Base-by-base conservation (phyloP, 1,284 basidiomycete genomes). In the Cutaneotrichosporon arboriforme region DNA sequence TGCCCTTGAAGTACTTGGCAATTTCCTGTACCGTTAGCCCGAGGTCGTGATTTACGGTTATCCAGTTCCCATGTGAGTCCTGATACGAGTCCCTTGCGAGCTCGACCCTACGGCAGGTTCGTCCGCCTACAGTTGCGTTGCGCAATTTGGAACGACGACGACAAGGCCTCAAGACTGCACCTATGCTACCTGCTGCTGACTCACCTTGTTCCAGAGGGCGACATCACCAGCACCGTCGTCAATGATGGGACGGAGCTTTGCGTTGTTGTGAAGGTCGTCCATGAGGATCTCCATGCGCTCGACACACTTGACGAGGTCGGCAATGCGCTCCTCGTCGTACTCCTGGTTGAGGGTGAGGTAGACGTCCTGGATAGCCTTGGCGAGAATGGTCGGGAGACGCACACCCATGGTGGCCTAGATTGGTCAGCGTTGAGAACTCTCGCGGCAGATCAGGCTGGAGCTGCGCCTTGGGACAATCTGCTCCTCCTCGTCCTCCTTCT, bases 161-260 rank as follows among this genome's bases (percentile, higher is more conserved):
- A n/a, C n/a, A n/a, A n/a, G n/a, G n/a, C n/a, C n/a, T n/a, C n/a
- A n/a, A n/a, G n/a, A n/a, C n/a, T n/a, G n/a, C n/a, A n/a, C n/a
- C n/a, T n/a, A n/a, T n/a, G n/a, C n/a, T n/a, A n/a, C n/a, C n/a
- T n/a, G n/a, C 23, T 21, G 13, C 18, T 61, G 64, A 51, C 77
- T 66, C 60, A 75, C 78, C 76, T 97, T 96, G 78, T 97, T 97
- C 93, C 93, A 97, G 15, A 97, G 80, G 1, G 92, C 86, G 36
- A 97, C 86, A 66, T 97, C 93, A 22, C 86, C 93, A 69, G 96
- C 92, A 56, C 84, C 85, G 67, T 97, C 93, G 72, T 97, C 93
- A 43, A 90, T 77, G 69, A 94, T 91, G 51, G 87, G 90, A 23
- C 89, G 79, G 33, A 89, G 80, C 68, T 88, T 88, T 10, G 83